Percentiles rank a stretch among this genome's conserved stretches.
phyloP scores from a whole-genome alignment of 2,329 filamentous ascomycete genomes.

The Colletotrichum chrysophilum region DNA sequence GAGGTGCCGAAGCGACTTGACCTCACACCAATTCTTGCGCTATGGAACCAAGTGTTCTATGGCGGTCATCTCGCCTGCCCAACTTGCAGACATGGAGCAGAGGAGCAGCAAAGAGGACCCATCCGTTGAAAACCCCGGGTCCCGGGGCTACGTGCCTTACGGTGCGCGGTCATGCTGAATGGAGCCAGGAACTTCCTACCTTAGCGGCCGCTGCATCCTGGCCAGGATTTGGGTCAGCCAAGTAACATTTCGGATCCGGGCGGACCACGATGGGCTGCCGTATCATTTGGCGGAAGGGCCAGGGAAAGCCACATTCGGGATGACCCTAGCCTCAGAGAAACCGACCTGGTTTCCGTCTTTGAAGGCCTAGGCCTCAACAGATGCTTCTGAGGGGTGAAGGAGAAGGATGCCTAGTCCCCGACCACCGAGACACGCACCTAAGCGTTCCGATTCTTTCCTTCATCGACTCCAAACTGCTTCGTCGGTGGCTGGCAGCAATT shows the following conservation, averaged over 20 bases:
- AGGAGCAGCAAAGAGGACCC: background rate
- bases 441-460: background rate
- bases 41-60: background rate
- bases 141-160: background rate
- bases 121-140: background rate
- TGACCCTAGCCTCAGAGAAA: background rate
- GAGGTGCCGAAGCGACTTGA: background rate
- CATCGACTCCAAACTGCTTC: background rate
- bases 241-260: background rate
- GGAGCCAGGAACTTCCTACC: slow-evolving; percentile 2
- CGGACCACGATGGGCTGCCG: background rate
- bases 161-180: background rate
- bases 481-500: background rate
- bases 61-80: background rate
- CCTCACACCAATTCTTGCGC: background rate
- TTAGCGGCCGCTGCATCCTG: slow-evolving; percentile 17
- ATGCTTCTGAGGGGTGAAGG: background rate
- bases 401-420: background rate
- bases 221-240: background rate
- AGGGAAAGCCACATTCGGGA: background rate
- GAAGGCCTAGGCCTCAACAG: background rate
- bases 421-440: background rate
- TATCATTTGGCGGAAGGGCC: background rate
- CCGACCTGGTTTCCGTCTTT: background rate
- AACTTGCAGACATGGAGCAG: background rate